Evolutionary conservation across 768 basidiomycete genomes (phyloP), one percentile per base, ranked within the genome.

Genomic region (Pleurotus citrinopileatus): DNA sequence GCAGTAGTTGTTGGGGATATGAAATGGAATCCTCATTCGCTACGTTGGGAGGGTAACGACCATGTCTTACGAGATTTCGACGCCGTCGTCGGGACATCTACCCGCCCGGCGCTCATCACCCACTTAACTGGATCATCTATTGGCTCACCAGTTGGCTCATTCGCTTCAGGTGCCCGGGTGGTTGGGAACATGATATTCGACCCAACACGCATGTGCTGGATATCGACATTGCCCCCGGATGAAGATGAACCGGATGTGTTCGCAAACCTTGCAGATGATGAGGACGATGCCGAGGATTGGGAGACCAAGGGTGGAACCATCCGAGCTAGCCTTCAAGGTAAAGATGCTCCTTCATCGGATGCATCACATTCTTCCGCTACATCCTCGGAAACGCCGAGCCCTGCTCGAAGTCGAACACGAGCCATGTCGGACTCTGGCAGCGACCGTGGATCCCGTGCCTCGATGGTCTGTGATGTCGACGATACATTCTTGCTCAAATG

Each of bases 171-270:
- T 46, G 87, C 92, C 32, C 84, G 92, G 55, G 86, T 94, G 67
- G 96, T 98, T 17, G 97, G 97, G 42, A 93, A 94, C 75, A 99
- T 99, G 96, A 84, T 93, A 32, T 98, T 99, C 64, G 95, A 99
- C 71, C 95, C 97, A 1, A 64, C 82, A 38, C 84, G 85, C 22
- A 98, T 98, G 94, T 91, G 93, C 65, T 98, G 94, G 94, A 81
- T 98, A 70, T 91, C 91, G 53, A 85, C 85, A 55, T 68, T 92
- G 36, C 79, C 86, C 4, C 86, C 89, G 19, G 94, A 94, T 54
- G 91, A 96, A 63, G 92, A 95, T 36, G 94, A 98, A 65, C 91
- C 91, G 5, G 94, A 98, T 65, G 89, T 94, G n/a, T 96, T 97
- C 67, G 92, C 91, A 42, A 89, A 91, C 60, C 80, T 94, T 25